Evolutionary conservation across 257 asterid species (phyloP).

Genomic region (Linderniella brevidens): DNA sequence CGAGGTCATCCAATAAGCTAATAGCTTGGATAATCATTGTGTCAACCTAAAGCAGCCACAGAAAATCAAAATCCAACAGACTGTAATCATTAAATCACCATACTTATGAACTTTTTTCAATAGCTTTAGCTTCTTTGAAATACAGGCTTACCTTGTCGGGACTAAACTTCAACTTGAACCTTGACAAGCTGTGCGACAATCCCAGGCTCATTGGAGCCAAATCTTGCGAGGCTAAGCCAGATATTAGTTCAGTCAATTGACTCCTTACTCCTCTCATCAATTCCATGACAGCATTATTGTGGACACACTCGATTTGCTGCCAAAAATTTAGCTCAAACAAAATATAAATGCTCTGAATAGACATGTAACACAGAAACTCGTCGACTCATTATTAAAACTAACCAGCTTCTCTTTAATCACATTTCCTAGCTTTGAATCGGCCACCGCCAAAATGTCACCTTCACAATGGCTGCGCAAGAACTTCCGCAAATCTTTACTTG

Average conservation of each 20-base stretch:
- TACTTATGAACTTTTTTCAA: not conserved
- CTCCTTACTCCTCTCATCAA: constrained; percentile 85
- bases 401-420: constrained; percentile 78
- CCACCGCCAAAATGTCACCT: constrained; percentile 46
- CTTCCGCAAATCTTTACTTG: constrained; percentile 65
- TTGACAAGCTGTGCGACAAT: constrained; percentile 71
- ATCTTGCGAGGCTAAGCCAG: constrained; percentile 70
- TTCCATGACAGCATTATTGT: constrained; percentile 72
- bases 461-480: constrained; percentile 65
- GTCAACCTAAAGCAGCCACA: constrained; percentile 36
- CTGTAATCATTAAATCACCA: not conserved
- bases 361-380: too few relatives aligned
- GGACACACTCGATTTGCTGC: constrained; percentile 86
- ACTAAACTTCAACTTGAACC: constrained; percentile 78
- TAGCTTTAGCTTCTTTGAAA: not conserved
- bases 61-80: not conserved
- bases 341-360: too few relatives aligned
- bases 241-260: constrained; percentile 56
- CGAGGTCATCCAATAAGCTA: constrained; percentile 81
- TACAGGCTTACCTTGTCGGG: constrained; percentile 56
- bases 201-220: constrained; percentile 91
- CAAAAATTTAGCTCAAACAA: not conserved
- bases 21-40: constrained; percentile 91
- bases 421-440: constrained; percentile 82
- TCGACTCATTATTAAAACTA: constrained; percentile 9